phyloP scores from a whole-genome alignment of 2,329 filamentous ascomycete genomes.

The Aspergillus fijiensis region DNA sequence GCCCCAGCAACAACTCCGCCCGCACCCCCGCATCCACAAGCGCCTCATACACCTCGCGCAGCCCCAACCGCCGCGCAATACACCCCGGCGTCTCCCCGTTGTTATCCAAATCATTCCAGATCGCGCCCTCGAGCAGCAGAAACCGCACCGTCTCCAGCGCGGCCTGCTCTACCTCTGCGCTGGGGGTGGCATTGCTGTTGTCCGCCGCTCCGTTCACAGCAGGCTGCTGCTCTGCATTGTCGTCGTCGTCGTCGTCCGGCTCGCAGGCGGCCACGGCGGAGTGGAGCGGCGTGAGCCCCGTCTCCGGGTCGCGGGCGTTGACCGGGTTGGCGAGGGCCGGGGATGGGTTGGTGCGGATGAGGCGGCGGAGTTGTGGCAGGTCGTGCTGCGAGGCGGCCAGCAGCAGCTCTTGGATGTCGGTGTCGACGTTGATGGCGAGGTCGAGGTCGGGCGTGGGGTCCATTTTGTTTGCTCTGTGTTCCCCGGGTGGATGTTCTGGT shows the following conservation, averaged over 20 bases:
- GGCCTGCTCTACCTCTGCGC: constrained; percentile 41
- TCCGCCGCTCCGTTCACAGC: constrained; percentile 26
- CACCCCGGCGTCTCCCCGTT: constrained; percentile 91
- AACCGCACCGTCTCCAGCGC: constrained; percentile 66
- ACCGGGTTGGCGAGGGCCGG: constrained; percentile 52
- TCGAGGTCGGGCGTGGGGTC: constrained; percentile 5
- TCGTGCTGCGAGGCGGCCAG: constrained; percentile 68
- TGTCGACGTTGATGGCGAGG: constrained; percentile 36
- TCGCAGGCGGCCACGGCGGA: constrained; percentile 79
- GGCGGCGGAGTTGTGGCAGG: constrained; percentile 63
- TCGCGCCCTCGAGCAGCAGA: constrained; percentile 82
- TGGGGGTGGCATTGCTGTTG: constrained; percentile 13
- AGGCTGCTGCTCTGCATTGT: neutral
- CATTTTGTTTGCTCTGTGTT: neutral
- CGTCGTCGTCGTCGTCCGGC: constrained; percentile 32
- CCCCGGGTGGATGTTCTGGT: neutral
- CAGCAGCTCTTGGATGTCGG: constrained; percentile 59
- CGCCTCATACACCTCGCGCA: constrained; percentile 70
- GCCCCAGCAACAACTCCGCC: constrained; percentile 79
- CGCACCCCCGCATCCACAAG: constrained; percentile 88
- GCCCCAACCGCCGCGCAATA: constrained; percentile 68
- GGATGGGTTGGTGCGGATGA: constrained; percentile 58
- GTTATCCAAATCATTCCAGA: constrained; percentile 93
- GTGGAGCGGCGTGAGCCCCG: constrained; percentile 84
- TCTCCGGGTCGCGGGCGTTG: constrained; percentile 78